Evolutionary conservation across 495 filamentous ascomycete genomes (phyloP), one percentile per base, ranked within the genome.

Genomic region (Penicillium soppii): DNA sequence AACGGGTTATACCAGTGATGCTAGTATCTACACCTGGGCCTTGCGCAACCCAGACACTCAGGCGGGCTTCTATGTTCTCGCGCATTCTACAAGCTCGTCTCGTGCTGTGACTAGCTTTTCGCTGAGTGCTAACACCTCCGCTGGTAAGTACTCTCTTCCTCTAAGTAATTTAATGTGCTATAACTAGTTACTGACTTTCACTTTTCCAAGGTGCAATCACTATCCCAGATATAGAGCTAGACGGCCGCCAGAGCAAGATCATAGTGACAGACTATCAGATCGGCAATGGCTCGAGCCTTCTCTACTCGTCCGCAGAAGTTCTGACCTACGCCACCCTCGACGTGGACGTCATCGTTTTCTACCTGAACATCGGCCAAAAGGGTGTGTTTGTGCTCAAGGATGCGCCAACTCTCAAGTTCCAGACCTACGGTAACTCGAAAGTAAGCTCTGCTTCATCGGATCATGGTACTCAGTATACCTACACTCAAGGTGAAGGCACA

Each of bases 251-350:
- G 53, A 85, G 84, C 5, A 89, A 89, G 56, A 78, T 84, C 46
- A 78, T 86, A 43, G 81, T 89, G 21, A 86, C 84, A 5, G 86
- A 92, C 57, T 91, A 90, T 53, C 68, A 77, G 19, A 61, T 90
- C 42, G 79, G 78, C 5, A 53, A 55, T 1, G 69, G 71, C 7
- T 65, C 70, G 2, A 81, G 66, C 4, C 58, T 91, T 5, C 70
- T 89, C 2, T 90, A 88, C 63, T 87, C 82, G 1, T 84, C 86
- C 1, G 84, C 83, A 0, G 87, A 92, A 38, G 74, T 89, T 36
- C 80, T 87, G 43, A 88, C 86, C 0, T 84, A 79, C 64, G 68
- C 63, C 7, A 73, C 55, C 7, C 53, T 71, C 10, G 68, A 71
- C 26, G 56, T 60, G 16, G 61, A 71, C 22, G 67, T 70, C 27